These are phyloP conservation scores for Podila epigama DNA, from an alignment of 192 early-diverging fungal genomes.

Conservation along the genomic window DNA sequence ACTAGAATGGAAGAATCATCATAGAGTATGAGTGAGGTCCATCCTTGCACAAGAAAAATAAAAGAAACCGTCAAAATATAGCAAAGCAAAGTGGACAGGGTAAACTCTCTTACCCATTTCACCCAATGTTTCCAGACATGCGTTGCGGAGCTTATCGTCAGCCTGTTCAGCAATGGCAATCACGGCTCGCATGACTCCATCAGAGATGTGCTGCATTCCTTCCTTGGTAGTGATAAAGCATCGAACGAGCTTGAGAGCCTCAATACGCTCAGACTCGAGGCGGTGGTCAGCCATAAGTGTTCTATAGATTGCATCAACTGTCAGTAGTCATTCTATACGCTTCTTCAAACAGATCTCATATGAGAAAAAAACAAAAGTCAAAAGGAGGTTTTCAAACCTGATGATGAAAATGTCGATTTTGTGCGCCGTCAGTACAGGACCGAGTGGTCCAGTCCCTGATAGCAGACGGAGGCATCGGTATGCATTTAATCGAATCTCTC, in stretches of 20 bases:
- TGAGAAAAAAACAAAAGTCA: background rate
- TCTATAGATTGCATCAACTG: conserved; percentile 44
- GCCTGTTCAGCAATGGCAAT: conserved; percentile 80
- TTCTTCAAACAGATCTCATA: background rate
- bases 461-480: conserved; percentile 71
- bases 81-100: no score
- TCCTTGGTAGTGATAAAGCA: conserved; percentile 71
- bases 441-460: conserved; percentile 50
- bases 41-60: background rate
- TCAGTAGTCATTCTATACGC: background rate
- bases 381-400: no score
- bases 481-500: conserved; percentile 68
- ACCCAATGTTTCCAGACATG: conserved; percentile 79
- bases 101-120: conserved; percentile 82
- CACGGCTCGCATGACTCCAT: conserved; percentile 72
- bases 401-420: conserved; percentile 80
- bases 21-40: background rate
- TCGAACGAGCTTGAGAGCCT: conserved; percentile 77
- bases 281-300: conserved; percentile 60
- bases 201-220: conserved; percentile 66
- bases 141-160: conserved; percentile 77
- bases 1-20: conserved; percentile 37
- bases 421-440: conserved; percentile 53
- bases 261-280: conserved; percentile 79
- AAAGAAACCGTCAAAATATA: background rate